phyloP scores from a whole-genome alignment of 2,329 filamentous ascomycete genomes.

The Dactylonectria macrodidyma region DNA sequence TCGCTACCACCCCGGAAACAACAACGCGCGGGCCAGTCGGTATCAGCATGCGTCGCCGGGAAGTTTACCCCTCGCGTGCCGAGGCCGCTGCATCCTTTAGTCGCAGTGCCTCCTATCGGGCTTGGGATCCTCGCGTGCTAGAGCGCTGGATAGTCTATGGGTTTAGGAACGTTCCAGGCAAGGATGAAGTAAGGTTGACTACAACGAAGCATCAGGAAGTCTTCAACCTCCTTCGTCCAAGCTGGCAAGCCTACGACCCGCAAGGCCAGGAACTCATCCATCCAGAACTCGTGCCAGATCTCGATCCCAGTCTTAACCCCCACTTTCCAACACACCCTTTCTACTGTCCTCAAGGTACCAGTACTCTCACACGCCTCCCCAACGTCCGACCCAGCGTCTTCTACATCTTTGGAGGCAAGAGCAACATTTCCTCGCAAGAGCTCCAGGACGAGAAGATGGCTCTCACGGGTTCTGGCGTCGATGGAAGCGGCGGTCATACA shows the following conservation, averaged over 20 bases:
- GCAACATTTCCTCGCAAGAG: slow-evolving; percentile 67
- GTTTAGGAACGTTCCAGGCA: slow-evolving; percentile 71
- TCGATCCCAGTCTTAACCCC: slow-evolving; percentile 57
- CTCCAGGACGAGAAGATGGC: slow-evolving; percentile 71
- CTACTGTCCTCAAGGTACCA: slow-evolving; percentile 76
- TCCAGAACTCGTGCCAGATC: slow-evolving; percentile 60
- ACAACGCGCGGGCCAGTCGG: slow-evolving; percentile 60
- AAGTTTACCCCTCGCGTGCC: slow-evolving; percentile 83
- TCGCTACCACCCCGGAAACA: slow-evolving; percentile 56
- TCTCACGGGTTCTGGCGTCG: slow-evolving; percentile 74
- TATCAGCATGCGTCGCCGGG: slow-evolving; percentile 80
- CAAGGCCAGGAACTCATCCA: slow-evolving; percentile 57
- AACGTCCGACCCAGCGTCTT: slow-evolving; percentile 75
- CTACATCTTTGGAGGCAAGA: slow-evolving; percentile 77
- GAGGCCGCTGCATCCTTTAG: slow-evolving; percentile 78
- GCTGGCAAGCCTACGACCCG: slow-evolving; percentile 61
- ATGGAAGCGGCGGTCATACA: slow-evolving; percentile 76
- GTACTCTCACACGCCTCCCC: slow-evolving; percentile 70
- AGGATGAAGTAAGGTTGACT: slow-evolving; percentile 75
- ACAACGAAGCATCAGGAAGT: slow-evolving; percentile 89
- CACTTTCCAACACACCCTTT: slow-evolving; percentile 65
- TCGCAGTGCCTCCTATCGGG: slow-evolving; percentile 78
- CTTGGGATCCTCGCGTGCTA: slow-evolving; percentile 87
- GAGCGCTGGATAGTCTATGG: slow-evolving; percentile 75
- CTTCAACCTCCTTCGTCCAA: slow-evolving; percentile 79